A percentile compares a stretch with the other conserved stretches of the same genome.
These are phyloP conservation scores for Parastagonospora avenae DNA, from an alignment of 2,329 filamentous ascomycete species.

Conservation along the genomic window DNA sequence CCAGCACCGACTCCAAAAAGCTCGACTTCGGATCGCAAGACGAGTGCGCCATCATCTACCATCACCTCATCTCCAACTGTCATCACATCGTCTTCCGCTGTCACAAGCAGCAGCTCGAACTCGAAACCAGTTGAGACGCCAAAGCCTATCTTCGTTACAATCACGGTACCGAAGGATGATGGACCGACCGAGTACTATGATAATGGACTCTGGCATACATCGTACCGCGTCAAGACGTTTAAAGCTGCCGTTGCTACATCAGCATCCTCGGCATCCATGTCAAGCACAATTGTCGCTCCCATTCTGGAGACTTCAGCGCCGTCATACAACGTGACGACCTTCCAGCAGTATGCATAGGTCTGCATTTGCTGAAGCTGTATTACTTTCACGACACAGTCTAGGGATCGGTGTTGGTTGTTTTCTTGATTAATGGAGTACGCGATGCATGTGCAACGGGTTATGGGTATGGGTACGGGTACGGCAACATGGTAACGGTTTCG, in stretches of 20 bases:
- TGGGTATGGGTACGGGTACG: not conserved
- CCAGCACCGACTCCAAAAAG: constrained; percentile 17
- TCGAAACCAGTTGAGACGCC: constrained; percentile 21
- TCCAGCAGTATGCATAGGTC: too few relatives aligned
- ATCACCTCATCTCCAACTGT: constrained; percentile 12
- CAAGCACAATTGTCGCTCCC: constrained; percentile 10
- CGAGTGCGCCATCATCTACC: constrained; percentile 9
- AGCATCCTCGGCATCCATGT: not conserved
- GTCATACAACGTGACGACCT: constrained; percentile 11
- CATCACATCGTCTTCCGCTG: constrained; percentile 11
- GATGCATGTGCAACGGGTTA: not conserved
- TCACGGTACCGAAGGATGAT: constrained; percentile 32
- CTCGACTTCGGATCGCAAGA: constrained; percentile 15
- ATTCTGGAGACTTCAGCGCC: constrained; percentile 3
- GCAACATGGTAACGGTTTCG: not conserved
- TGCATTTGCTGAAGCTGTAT: too few relatives aligned
- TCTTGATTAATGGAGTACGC: not conserved
- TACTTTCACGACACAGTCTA: too few relatives aligned
- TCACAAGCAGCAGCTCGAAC: constrained; percentile 8
- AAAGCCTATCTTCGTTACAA: constrained; percentile 34
- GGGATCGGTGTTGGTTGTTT: too few relatives aligned
- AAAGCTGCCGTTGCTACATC: constrained; percentile 12
- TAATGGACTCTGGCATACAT: constrained; percentile 53
- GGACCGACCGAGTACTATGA: constrained; percentile 50
- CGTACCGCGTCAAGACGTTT: constrained; percentile 46